Base-by-base conservation (phyloP, 805 yeast species). In the Cephaloascus albidus region DNA sequence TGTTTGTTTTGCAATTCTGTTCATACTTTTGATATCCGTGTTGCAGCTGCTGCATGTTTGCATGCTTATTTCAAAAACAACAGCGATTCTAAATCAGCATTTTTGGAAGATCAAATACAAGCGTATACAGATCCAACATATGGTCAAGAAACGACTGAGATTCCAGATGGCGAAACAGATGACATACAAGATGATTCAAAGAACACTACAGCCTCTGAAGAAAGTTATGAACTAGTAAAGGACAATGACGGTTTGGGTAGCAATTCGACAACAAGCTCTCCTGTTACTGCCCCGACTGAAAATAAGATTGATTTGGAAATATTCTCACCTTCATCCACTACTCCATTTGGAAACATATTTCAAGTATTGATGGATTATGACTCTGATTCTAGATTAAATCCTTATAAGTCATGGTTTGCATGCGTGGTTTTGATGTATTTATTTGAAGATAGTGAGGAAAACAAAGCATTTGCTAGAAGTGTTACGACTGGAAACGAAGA, bases 321-420 rank as follows among this genome's bases (percentile, higher is more conserved):
- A 18, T 14, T 14, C 8, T 8, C 5, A 28, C n/a, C 10, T 20
- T 26, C 16, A 10, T 38, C 46, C 10, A 50, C 48, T 12, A 54
- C 55, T 16, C 76, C 63, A 33, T 54, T 53, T 38, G 81, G 76
- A 3, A 88, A 87, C 53, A 59, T 93, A 1, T 78, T 93, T 41
- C 64, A 77, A 19, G 73, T 83, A 0, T 57, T 93, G 4, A 70
- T 87, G 47, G 90, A 84, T 45, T 86, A 84, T 50, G 90, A 89
- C 46, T 75, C 79, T 3, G 82, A 78, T 17, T 55, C 70, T 36
- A 75, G 79, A 39, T 59, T 89, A 27, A 90, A 93, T 47, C 97
- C 99, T 0, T 93, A 88, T 54, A 77, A 79, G 50, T 60, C 78
- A 1, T 93, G 95, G 93, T 89, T 90, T 59, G 77, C 96, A 0